These are phyloP conservation scores for Arachnomyces sp. DNA, from an alignment of 2,329 filamentous ascomycete species.

Conservation along the genomic window DNA sequence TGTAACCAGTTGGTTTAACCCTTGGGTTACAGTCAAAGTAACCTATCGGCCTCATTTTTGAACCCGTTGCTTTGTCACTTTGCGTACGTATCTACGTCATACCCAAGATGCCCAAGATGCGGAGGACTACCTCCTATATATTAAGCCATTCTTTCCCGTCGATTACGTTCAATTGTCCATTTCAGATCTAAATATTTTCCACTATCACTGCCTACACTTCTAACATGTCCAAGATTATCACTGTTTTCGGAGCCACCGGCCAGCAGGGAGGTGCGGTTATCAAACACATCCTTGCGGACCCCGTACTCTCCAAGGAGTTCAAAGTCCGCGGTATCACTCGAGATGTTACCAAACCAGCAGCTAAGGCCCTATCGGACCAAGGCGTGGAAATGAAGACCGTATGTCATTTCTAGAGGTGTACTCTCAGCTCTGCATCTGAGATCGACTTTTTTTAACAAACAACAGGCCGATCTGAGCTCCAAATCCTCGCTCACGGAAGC, in stretches of 20 bases:
- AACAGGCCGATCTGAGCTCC: conserved; percentile 37
- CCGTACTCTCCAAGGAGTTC: conserved; percentile 39
- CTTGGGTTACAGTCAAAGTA: too few relatives aligned
- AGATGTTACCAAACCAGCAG: conserved; percentile 28
- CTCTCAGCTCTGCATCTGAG: conserved; percentile 2
- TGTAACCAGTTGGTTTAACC: too few relatives aligned
- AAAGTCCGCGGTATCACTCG: conserved; percentile 46
- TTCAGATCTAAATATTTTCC: too few relatives aligned
- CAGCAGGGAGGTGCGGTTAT: conserved; percentile 46
- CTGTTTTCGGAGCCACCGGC: conserved; percentile 47
- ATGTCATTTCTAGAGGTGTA: conserved; percentile 5
- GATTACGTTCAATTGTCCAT: too few relatives aligned
- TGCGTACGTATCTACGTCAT: too few relatives aligned
- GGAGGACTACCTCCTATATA: too few relatives aligned
- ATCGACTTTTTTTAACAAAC: conserved; percentile 25
- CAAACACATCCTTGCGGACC: conserved; percentile 38
- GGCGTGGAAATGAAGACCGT: conserved; percentile 26
- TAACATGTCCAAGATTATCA: conserved; percentile 23
- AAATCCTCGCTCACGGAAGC: conserved; percentile 34
- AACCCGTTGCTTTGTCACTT: too few relatives aligned
- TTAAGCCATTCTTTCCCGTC: too few relatives aligned
- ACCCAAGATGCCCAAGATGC: too few relatives aligned
- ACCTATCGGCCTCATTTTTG: too few relatives aligned
- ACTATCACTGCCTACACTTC: not conserved
- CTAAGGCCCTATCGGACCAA: conserved; percentile 20